phyloP scores from a whole-genome alignment of 108 stramenopile species.

The Skeletonema costatum region DNA sequence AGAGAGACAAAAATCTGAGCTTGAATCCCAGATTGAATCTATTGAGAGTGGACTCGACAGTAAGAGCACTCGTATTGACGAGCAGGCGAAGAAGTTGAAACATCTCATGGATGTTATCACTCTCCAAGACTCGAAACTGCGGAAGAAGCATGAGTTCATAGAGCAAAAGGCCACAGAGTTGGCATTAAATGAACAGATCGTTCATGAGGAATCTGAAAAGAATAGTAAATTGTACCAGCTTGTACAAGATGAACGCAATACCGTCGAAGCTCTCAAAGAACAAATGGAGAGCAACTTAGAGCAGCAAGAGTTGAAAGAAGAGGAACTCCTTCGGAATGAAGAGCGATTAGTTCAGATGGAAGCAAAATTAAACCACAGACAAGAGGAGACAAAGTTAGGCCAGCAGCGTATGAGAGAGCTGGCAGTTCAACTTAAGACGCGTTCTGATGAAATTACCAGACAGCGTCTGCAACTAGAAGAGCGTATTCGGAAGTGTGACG shows the following conservation, averaged over 20 bases:
- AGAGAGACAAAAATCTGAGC: constrained; percentile 33
- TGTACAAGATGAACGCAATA: constrained; percentile 20
- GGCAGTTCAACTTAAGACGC: constrained; percentile 39
- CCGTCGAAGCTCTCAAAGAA: constrained; percentile 30
- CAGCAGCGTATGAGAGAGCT: constrained; percentile 42
- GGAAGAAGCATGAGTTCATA: constrained; percentile 36
- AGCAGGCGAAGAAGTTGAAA: constrained; percentile 44
- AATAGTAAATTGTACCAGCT: constrained; percentile 26
- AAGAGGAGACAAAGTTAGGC: constrained; percentile 27
- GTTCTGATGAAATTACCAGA: constrained; percentile 36
- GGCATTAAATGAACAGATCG: constrained; percentile 15
- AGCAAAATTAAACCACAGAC: constrained; percentile 23
- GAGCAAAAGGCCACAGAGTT: constrained; percentile 33
- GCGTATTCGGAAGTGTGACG: constrained; percentile 27
- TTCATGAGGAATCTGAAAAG: constrained; percentile 31
- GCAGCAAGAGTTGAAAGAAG: constrained; percentile 36
- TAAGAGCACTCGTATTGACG: constrained; percentile 33
- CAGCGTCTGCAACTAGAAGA: constrained; percentile 41
- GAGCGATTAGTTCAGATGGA: constrained; percentile 31
- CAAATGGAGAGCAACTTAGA: constrained; percentile 26
- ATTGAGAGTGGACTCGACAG: constrained; percentile 33
- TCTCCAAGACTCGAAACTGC: constrained; percentile 33
- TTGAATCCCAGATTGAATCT: constrained; percentile 15
- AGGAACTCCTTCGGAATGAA: constrained; percentile 25
- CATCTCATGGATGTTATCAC: constrained; percentile 40